Evolutionary conservation across 2,329 filamentous ascomycete species (phyloP).

Genomic region (Aureobasidium pullulans): DNA sequence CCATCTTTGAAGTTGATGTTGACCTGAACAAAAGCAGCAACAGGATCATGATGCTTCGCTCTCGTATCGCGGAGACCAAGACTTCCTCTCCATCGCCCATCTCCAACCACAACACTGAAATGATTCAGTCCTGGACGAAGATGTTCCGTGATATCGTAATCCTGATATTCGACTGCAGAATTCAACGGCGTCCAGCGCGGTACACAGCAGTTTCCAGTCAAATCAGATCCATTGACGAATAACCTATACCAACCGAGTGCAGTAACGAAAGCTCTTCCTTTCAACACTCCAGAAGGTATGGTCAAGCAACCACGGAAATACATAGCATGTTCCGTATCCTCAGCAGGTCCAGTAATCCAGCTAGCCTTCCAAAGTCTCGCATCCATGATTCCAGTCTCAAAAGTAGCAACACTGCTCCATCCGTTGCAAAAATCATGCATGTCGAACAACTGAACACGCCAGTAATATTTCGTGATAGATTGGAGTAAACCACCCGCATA

Average conservation of each 20-base stretch:
- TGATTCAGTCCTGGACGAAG: neutral
- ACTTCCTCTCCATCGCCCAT: constrained; percentile 10
- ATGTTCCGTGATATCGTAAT: constrained; percentile 8
- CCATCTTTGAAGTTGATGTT: constrained; percentile 9
- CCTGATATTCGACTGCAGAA: constrained; percentile 5
- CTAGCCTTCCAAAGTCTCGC: constrained; percentile 8
- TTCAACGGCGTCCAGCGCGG: constrained; percentile 6
- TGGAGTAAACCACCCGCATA: neutral
- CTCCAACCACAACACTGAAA: constrained; percentile 9
- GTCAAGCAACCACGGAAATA: constrained; percentile 4
- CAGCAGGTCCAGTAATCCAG: constrained; percentile 9
- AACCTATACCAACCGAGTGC: constrained; percentile 9
- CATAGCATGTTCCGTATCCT: constrained; percentile 9
- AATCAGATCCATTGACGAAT: neutral
- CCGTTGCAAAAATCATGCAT: neutral
- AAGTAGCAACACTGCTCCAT: neutral
- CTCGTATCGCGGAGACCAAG: neutral
- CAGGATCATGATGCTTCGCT: constrained; percentile 5
- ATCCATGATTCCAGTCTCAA: constrained; percentile 7
- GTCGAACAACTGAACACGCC: neutral
- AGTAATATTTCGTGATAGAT: constrained; percentile 4
- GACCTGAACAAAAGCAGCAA: neutral
- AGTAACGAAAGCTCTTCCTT: constrained; percentile 3
- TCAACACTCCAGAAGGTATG: neutral
- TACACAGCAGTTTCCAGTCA: constrained; percentile 8